Conservation (phyloP, 768 basidiomycete genomes). For the Lactifluus rugatus region DNA sequence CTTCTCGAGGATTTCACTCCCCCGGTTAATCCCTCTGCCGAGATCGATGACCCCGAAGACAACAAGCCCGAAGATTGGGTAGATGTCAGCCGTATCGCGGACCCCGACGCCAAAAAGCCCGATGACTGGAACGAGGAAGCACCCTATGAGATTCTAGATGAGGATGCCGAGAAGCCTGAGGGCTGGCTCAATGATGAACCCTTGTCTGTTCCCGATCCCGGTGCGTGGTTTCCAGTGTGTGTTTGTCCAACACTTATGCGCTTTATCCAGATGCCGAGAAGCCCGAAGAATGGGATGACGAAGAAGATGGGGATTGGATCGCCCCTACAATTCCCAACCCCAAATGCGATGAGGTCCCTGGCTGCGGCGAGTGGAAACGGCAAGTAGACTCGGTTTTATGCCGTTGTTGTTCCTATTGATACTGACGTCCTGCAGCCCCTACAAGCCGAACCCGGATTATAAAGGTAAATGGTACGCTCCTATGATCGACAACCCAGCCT, state of each 20-base stretch:
- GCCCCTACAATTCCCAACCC: slow-evolving; percentile 86
- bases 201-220: slow-evolving; percentile 74
- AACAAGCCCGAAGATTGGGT: slow-evolving; percentile 91
- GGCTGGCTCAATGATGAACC: slow-evolving; percentile 95
- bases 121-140: slow-evolving; percentile 98
- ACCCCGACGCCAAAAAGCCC: slow-evolving; percentile 83
- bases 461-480: slow-evolving; percentile 98
- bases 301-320: slow-evolving; percentile 99
- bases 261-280: slow-evolving; percentile 60
- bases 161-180: slow-evolving; percentile 81
- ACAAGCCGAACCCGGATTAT: slow-evolving; percentile 87
- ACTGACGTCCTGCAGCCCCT: slow-evolving; percentile 40
- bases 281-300: slow-evolving; percentile 99
- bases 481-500: slow-evolving; percentile 91
- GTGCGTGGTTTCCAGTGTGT: slow-evolving; percentile 28
- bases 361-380: slow-evolving; percentile 93
- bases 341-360: slow-evolving; percentile 79
- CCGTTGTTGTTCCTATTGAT: background rate
- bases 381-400: slow-evolving; percentile 24
- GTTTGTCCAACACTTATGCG: background rate
- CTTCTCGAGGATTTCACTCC: slow-evolving; percentile 93
- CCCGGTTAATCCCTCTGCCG: slow-evolving; percentile 81
- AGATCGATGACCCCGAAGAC: slow-evolving; percentile 91
- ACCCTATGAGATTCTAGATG: slow-evolving; percentile 84
- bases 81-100: slow-evolving; percentile 75